phyloP scores from a whole-genome alignment of 768 basidiomycete species.

The Amanita pallidorosea region DNA sequence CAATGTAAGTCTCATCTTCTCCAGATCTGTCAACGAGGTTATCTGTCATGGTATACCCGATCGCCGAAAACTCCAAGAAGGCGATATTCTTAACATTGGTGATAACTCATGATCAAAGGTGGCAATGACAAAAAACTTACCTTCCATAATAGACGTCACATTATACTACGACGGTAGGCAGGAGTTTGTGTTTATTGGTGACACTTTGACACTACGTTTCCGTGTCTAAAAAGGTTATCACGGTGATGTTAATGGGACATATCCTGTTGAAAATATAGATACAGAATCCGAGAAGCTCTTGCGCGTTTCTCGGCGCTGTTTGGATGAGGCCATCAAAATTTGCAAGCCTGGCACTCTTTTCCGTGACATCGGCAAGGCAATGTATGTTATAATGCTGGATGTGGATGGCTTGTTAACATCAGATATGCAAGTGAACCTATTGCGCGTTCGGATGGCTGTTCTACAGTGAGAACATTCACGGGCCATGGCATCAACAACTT shows the following conservation, averaged over 20 bases:
- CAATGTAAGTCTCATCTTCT: background rate
- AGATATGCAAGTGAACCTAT: slow-evolving; percentile 58
- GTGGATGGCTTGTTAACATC: background rate
- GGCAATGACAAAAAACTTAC: slow-evolving; percentile 4
- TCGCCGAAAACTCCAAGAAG: slow-evolving; percentile 71
- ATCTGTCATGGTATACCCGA: slow-evolving; percentile 98
- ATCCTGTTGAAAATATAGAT: slow-evolving; percentile 80
- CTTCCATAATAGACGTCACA: slow-evolving; percentile 48
- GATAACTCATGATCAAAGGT: slow-evolving; percentile 4
- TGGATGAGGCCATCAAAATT: slow-evolving; percentile 83
- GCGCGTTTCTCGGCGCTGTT: slow-evolving; percentile 65
- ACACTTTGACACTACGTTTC: background rate
- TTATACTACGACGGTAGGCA: slow-evolving; percentile 66
- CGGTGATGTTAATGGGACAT: slow-evolving; percentile 87
- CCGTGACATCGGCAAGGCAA: slow-evolving; percentile 78
- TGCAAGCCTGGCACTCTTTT: slow-evolving; percentile 93
- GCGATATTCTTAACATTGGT: slow-evolving; percentile 96
- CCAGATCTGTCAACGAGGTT: slow-evolving; percentile 84
- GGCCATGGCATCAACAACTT: slow-evolving; percentile 85
- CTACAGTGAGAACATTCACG: slow-evolving; percentile 86
- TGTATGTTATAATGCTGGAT: slow-evolving; percentile 38
- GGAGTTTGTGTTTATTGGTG: background rate
- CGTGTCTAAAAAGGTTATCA: slow-evolving; percentile 56
- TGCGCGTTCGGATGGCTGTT: slow-evolving; percentile 72
- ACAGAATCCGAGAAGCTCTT: slow-evolving; percentile 79